Evolutionary conservation across 176 grass and related monocot genomes (phyloP), one percentile per base, ranked within the genome.

Genomic region (Oryza glaberrima): DNA sequence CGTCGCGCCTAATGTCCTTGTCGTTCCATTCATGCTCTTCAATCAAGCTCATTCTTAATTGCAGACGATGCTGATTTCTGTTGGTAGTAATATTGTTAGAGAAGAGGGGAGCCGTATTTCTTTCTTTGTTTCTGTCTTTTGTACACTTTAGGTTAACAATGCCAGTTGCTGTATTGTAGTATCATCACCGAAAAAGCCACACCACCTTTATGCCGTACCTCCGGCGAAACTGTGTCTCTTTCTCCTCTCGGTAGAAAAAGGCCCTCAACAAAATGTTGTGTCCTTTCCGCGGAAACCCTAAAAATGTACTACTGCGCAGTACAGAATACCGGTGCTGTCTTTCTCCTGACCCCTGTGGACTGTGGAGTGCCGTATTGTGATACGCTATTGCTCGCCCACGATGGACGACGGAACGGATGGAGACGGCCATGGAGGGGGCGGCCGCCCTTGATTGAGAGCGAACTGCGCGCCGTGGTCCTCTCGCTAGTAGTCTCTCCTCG

Each of bases 351-450:
- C n/a, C 54, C 19, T 58, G 54, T n/a, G 78, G 65, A 66, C 19
- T 58, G 1, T 58, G 72, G 71, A 56, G 88, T 77, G 78, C 65
- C 88, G 88, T 85, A 54, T 85, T 38, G 25, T 8, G 69, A 11
- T 64, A n/a, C 63, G 34, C 76, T n/a, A 79, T 63, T 64, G 6
- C 34, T 67, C 51, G 69, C 25, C 38, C 17, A 20, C 26, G 82
- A 25, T 52, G 6, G 82, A 41, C 70, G 61, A 63, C 15, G 61
- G 61, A 63, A 63, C 11, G 61, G 54, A 58, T 58, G 54, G 54
- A 58, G 54, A 58, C 16, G 1, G 52, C 5, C 52, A 16, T 5
- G 16, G 11, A 25, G 17, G 67, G 30, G 20, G 40, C 52, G n/a
- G 20, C 25, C 43, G 28, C 45, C n/a, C 13, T 4, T 5, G 40